Evolutionary conservation across 208 protist species (phyloP).

Genomic region (Leptomonas pyrrhocoris): DNA sequence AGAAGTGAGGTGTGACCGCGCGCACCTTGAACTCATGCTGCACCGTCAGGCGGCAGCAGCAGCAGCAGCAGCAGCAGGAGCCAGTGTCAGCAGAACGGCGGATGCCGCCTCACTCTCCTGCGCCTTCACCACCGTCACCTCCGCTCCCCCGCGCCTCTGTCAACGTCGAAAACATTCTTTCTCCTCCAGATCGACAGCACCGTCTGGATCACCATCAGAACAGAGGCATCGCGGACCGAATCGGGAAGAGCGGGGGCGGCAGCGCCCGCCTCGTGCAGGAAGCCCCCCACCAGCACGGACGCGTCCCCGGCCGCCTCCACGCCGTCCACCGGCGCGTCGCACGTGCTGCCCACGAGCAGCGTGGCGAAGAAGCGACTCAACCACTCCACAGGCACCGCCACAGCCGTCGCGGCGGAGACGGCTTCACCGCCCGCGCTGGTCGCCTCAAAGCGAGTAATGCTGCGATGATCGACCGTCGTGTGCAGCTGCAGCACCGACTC

Average conservation of each 20-base stretch:
- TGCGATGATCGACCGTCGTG: slow-evolving; percentile 37
- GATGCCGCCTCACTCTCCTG: too few species aligned
- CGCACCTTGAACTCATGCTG: not conserved
- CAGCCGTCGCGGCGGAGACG: too few species aligned
- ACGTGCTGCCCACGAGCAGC: slow-evolving; percentile 28
- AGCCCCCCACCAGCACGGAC: slow-evolving; percentile 22
- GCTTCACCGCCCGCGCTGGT: not conserved
- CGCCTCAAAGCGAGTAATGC: slow-evolving; percentile 21
- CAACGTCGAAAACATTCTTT: slow-evolving; percentile 68
- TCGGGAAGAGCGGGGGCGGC: slow-evolving; percentile 17
- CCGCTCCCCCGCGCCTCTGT: not conserved
- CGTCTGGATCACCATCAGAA: slow-evolving; percentile 18
- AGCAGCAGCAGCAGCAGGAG: not conserved
- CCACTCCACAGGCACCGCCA: slow-evolving; percentile 23
- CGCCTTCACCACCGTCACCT: too few species aligned
- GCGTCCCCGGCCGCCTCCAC: slow-evolving; percentile 8
- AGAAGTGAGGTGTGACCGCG: too few species aligned
- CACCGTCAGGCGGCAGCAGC: too few species aligned
- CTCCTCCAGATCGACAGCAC: slow-evolving; percentile 44
- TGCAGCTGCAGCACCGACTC: slow-evolving; percentile 27
- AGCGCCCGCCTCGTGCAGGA: slow-evolving; percentile 26
- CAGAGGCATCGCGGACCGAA: slow-evolving; percentile 12
- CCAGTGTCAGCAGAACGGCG: slow-evolving; percentile 1
- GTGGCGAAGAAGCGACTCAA: slow-evolving; percentile 39
- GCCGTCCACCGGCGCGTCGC: slow-evolving; percentile 28